Percentiles rank a stretch among this genome's conserved stretches.
These are phyloP conservation scores for Tricholoma furcatifolium DNA, from an alignment of 768 basidiomycete species.

Conservation along the genomic window DNA sequence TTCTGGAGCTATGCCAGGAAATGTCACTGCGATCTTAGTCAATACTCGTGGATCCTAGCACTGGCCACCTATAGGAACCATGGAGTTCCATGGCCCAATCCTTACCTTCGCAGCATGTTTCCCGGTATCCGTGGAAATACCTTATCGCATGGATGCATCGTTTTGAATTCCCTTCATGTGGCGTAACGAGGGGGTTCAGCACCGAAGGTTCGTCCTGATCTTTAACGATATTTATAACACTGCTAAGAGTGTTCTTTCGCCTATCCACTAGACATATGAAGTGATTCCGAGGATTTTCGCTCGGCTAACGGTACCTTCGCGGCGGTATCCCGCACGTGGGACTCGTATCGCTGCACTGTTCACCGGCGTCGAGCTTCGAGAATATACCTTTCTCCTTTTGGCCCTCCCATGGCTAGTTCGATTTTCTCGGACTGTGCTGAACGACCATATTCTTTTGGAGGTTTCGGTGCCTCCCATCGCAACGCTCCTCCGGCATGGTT, in stretches of 20 bases:
- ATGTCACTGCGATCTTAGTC: too few species aligned
- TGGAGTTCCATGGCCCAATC: too few species aligned
- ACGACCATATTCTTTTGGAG: not conserved
- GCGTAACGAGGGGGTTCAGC: slow-evolving; percentile 13
- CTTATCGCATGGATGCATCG: not conserved
- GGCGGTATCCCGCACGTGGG: not conserved
- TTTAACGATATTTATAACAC: not conserved
- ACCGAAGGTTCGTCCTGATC: not conserved
- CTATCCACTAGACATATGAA: not conserved
- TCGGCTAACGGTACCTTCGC: not conserved
- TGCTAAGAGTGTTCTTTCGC: not conserved
- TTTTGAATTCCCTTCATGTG: slow-evolving; percentile 4
- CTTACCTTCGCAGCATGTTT: not conserved
- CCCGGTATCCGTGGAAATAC: slow-evolving; percentile 7
- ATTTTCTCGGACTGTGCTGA: not conserved
- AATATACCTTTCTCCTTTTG: not conserved
- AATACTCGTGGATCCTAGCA: too few species aligned
- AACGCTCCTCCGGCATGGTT: not conserved
- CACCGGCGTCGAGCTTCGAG: slow-evolving; percentile 2
- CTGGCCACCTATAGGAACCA: too few species aligned
- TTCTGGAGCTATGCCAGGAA: too few species aligned
- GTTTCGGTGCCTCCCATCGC: not conserved
- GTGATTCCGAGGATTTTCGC: slow-evolving; percentile 9
- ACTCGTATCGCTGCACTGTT: not conserved
- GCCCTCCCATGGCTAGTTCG: not conserved